phyloP scores from a whole-genome alignment of 306 rosid genomes.

The Medicago lupulina region DNA sequence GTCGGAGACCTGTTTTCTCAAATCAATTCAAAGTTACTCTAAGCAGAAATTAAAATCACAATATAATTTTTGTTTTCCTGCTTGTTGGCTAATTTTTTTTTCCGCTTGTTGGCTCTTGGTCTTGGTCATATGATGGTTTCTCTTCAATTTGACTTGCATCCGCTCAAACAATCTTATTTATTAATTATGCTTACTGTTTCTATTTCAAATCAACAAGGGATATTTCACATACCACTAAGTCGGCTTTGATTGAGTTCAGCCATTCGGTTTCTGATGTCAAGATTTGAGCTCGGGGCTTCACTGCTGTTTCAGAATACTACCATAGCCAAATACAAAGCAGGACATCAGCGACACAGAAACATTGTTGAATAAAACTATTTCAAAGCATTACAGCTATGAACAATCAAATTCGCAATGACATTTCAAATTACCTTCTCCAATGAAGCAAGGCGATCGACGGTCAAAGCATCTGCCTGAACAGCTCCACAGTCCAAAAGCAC shows the following conservation, averaged over 20 bases:
- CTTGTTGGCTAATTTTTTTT: not conserved
- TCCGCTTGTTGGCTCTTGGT: too few relatives aligned
- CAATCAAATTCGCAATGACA: constrained; percentile 13
- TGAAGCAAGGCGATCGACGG: constrained; percentile 97
- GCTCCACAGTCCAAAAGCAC: constrained; percentile 97
- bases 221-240: constrained; percentile 75
- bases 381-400: constrained; percentile 12
- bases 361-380: not conserved
- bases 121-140: too few relatives aligned
- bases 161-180: too few relatives aligned
- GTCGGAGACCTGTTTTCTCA: constrained; percentile 76
- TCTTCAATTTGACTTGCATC: too few relatives aligned
- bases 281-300: constrained; percentile 76
- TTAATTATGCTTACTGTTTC: constrained; percentile 1
- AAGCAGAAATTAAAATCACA: constrained; percentile 21
- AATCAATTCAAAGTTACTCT: constrained; percentile 31
- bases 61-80: not conserved
- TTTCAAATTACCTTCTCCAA: constrained; percentile 73
- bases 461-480: constrained; percentile 95
- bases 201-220: constrained; percentile 14
- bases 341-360: constrained; percentile 22
- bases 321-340: constrained; percentile 32
- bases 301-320: constrained; percentile 92
- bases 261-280: constrained; percentile 78
- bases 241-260: constrained; percentile 90